Conservation (phyloP, 805 yeast genomes). For the Metschnikowia bowlesiae region DNA sequence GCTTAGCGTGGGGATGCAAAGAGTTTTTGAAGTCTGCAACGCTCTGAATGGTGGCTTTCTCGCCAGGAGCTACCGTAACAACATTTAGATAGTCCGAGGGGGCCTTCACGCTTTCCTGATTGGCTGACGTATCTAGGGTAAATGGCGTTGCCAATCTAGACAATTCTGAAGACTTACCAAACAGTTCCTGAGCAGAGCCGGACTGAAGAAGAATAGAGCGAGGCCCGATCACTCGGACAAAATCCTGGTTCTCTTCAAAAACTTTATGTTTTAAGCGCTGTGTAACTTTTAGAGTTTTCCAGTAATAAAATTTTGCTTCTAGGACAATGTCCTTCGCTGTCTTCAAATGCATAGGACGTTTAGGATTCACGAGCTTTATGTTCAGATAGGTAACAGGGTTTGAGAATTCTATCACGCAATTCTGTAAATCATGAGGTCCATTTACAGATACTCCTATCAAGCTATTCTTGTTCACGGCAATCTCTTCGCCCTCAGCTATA, state of each 20-base stretch:
- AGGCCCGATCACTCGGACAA: slow-evolving; percentile 53
- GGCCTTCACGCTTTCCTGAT: slow-evolving; percentile 10
- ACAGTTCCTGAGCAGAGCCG: slow-evolving; percentile 24
- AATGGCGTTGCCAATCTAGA: slow-evolving; percentile 10
- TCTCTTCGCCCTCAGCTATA: slow-evolving; percentile 43
- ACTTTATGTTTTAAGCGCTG: slow-evolving; percentile 3
- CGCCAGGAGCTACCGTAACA: slow-evolving; percentile 40
- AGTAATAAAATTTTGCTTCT: slow-evolving; percentile 12
- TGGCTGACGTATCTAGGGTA: slow-evolving; percentile 9
- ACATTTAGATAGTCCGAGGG: slow-evolving; percentile 47
- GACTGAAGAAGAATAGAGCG: slow-evolving; percentile 47
- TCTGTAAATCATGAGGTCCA: slow-evolving; percentile 44
- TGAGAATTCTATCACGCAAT: slow-evolving; percentile 29
- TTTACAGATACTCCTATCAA: slow-evolving; percentile 49
- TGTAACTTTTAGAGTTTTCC: slow-evolving; percentile 6
- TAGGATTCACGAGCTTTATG: slow-evolving; percentile 10
- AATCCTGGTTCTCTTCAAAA: slow-evolving; percentile 35
- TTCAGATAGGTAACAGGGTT: slow-evolving; percentile 6
- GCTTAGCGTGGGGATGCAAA: slow-evolving; percentile 10
- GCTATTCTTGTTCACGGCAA: slow-evolving; percentile 43
- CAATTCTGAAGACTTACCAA: slow-evolving; percentile 9
- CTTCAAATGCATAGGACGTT: slow-evolving; percentile 8
- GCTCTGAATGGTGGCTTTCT: slow-evolving; percentile 39
- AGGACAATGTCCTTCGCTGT: slow-evolving; percentile 7
- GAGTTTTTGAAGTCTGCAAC: slow-evolving; percentile 39